Percentiles rank a stretch among this genome's conserved stretches.
These are phyloP conservation scores for Diplocarpon mali DNA, from an alignment of 2,329 filamentous ascomycete species.

Conservation along the genomic window DNA sequence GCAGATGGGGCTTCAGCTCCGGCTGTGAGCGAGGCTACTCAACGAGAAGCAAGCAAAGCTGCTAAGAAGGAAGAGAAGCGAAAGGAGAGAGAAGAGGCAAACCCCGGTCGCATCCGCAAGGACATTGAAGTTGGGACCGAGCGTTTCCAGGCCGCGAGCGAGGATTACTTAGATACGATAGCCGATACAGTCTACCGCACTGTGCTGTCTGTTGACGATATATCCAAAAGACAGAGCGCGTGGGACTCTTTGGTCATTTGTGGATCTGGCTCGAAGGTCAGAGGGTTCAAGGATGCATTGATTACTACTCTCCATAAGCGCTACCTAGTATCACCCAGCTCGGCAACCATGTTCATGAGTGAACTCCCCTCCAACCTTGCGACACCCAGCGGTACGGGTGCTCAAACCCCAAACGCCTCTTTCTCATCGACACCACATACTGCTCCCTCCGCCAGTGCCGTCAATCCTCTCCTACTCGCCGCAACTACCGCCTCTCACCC, in stretches of 20 bases:
- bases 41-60: constrained; percentile 22
- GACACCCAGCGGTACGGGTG: constrained; percentile 80
- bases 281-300: constrained; percentile 82
- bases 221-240: constrained; percentile 71
- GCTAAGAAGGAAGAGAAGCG: constrained; percentile 23
- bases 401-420: constrained; percentile 62
- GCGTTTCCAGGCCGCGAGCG: constrained; percentile 58
- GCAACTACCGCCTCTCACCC: constrained; percentile 58
- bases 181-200: constrained; percentile 74
- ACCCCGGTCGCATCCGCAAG: constrained; percentile 45
- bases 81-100: constrained; percentile 23
- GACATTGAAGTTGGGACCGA: constrained; percentile 71
- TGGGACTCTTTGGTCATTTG: constrained; percentile 92
- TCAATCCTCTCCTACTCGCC: constrained; percentile 85
- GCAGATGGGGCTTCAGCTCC: constrained; percentile 8
- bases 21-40: constrained; percentile 16
- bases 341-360: constrained; percentile 92
- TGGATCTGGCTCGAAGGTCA: constrained; percentile 65
- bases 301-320: constrained; percentile 67
- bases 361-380: constrained; percentile 91
- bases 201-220: constrained; percentile 72
- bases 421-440: constrained; percentile 39
- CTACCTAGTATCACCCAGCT: constrained; percentile 83
- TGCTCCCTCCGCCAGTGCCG: constrained; percentile 48
- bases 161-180: constrained; percentile 70